phyloP scores from a whole-genome alignment of 495 filamentous ascomycete species.

The Hyaloscypha variabilis region DNA sequence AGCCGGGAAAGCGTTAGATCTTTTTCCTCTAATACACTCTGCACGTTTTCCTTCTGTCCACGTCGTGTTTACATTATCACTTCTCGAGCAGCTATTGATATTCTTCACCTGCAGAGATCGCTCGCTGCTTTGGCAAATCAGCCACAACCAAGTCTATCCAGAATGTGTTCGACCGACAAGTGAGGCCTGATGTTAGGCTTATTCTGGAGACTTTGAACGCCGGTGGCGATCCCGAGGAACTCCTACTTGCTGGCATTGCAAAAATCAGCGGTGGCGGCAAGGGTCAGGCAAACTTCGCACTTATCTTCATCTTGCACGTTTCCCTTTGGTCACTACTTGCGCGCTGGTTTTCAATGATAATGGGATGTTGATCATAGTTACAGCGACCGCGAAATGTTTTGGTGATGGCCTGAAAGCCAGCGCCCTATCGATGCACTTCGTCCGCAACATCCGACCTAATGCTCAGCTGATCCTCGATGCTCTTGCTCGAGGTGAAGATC shows the following conservation, averaged over 20 bases:
- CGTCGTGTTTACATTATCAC: too few relatives aligned
- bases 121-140: constrained; percentile 4
- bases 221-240: not conserved
- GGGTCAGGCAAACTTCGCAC: not conserved
- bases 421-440: not conserved
- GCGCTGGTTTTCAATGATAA: not conserved
- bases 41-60: not conserved
- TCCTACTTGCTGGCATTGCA: not conserved
- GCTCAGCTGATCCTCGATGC: constrained; percentile 2
- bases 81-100: too few relatives aligned
- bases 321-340: not conserved
- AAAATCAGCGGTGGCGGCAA: not conserved
- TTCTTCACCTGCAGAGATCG: constrained; percentile 8
- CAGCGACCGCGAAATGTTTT: constrained; percentile 18
- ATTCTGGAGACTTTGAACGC: not conserved
- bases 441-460: constrained; percentile 5
- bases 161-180: not conserved
- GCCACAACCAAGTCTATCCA: not conserved
- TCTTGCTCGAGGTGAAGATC: constrained; percentile 5
- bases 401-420: not conserved
- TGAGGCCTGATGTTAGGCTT: not conserved
- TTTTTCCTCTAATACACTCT: not conserved
- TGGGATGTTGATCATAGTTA: not conserved
- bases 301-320: not conserved
- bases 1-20: too few relatives aligned